A percentile compares a stretch with the other conserved stretches of the same genome.
These are phyloP conservation scores for Leishmania lainsoni DNA, from an alignment of 208 protist species.

Conservation along the genomic window DNA sequence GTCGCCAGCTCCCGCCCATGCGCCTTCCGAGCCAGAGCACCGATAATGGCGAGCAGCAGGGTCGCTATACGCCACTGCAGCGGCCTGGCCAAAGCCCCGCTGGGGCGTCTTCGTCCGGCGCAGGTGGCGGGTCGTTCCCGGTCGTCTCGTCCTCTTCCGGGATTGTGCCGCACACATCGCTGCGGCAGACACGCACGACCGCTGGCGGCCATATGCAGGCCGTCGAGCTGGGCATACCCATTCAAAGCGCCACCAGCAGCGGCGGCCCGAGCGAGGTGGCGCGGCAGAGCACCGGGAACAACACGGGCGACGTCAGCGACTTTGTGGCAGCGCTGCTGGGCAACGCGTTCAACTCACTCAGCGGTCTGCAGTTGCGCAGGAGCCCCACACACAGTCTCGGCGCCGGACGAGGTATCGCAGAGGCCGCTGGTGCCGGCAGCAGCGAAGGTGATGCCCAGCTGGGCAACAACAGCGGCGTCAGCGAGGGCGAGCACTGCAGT, in stretches of 20 bases:
- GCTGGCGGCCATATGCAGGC: constrained; percentile 1
- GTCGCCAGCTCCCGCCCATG: constrained; percentile 16
- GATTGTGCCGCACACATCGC: constrained; percentile 8
- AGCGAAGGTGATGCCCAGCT: not conserved
- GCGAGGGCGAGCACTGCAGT: constrained; percentile 1
- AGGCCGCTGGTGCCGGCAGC: not conserved
- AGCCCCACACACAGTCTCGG: not conserved
- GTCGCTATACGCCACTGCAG: not conserved
- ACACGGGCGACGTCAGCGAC: constrained; percentile 4
- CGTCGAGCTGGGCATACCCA: constrained; percentile 12
- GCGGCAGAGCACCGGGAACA: constrained; percentile 15
- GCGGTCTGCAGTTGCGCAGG: not conserved
- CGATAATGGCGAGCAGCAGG: not conserved
- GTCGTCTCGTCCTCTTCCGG: not conserved
- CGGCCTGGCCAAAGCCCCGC: not conserved
- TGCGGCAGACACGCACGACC: constrained; percentile 9
- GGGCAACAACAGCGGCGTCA: not conserved
- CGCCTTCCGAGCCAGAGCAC: constrained; percentile 10
- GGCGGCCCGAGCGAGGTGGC: not conserved
- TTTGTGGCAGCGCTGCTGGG: constrained; percentile 3
- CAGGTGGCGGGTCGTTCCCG: not conserved
- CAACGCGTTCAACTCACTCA: constrained; percentile 6
- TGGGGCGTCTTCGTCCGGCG: not conserved
- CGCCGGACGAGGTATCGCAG: not conserved
- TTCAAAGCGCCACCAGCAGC: not conserved